These are phyloP conservation scores for Spinacia oleracea DNA, from an alignment of 179 eudicot species.

Conservation along the genomic window DNA sequence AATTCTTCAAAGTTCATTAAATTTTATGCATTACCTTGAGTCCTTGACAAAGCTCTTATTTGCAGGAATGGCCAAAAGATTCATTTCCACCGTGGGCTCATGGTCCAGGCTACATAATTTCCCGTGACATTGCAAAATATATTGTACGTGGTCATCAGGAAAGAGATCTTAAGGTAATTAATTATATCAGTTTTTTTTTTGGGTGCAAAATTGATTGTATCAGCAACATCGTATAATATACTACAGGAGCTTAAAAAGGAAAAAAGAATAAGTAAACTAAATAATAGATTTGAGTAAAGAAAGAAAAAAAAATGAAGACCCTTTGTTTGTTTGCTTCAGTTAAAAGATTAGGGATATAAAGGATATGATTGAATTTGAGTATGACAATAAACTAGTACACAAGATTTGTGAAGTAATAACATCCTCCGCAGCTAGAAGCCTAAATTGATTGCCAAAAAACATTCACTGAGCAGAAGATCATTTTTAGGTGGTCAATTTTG, in stretches of 20 bases:
- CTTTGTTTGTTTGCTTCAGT: background rate
- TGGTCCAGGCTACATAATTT: slow-evolving; percentile 91
- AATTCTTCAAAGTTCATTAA: background rate
- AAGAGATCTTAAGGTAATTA: slow-evolving; percentile 61
- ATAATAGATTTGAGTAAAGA: background rate
- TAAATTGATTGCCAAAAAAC: too few relatives aligned
- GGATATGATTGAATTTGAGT: background rate
- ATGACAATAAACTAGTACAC: background rate
- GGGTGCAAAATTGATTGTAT: background rate
- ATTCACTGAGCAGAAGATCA: too few relatives aligned
- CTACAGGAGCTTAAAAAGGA: background rate
- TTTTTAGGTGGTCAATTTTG: too few relatives aligned
- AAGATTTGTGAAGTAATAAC: background rate
- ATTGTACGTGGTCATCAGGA: slow-evolving; percentile 70
- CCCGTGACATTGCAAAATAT: slow-evolving; percentile 80
- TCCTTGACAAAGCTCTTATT: background rate
- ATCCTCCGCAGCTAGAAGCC: too few relatives aligned
- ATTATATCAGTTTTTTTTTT: too few relatives aligned
- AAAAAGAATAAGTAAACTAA: background rate
- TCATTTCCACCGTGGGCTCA: slow-evolving; percentile 95
- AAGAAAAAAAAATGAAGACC: background rate
- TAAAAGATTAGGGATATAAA: background rate
- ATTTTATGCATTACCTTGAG: slow-evolving; percentile 6
- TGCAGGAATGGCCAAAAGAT: slow-evolving; percentile 84
- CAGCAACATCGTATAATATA: background rate